A percentile compares a stretch with the other conserved stretches of the same genome.
These are phyloP conservation scores for Penicillium paradoxum DNA, from an alignment of 495 filamentous ascomycete species.

Conservation along the genomic window DNA sequence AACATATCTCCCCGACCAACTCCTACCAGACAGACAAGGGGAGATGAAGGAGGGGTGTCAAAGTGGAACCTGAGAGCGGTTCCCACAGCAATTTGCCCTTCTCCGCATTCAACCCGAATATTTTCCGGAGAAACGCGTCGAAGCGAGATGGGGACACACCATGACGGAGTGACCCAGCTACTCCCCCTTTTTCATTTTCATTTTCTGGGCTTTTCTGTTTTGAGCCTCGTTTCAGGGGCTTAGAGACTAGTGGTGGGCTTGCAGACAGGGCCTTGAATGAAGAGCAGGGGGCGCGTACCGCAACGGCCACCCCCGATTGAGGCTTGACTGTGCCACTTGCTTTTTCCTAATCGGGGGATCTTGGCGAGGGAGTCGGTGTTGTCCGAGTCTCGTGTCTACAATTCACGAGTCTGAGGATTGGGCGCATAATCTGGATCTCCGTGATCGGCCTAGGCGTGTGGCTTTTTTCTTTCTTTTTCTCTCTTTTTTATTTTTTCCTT, in stretches of 20 bases:
- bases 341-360: not conserved
- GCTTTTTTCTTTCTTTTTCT: too few relatives aligned
- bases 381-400: too few relatives aligned
- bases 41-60: not conserved
- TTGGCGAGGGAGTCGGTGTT: not conserved
- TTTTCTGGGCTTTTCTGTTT: not conserved
- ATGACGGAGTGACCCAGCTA: not conserved
- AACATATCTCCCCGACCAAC: too few relatives aligned
- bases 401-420: too few relatives aligned
- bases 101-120: not conserved
- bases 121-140: not conserved
- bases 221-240: constrained; percentile 5
- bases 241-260: not conserved
- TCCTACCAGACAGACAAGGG: too few relatives aligned
- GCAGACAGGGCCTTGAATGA: not conserved
- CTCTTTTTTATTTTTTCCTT: too few relatives aligned
- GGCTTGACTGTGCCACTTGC: not conserved
- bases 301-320: not conserved
- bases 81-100: not conserved
- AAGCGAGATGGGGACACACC: not conserved
- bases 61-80: not conserved
- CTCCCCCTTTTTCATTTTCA: not conserved
- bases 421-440: too few relatives aligned
- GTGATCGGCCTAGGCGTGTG: too few relatives aligned
- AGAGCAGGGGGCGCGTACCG: not conserved